Conservation (phyloP, 2,329 filamentous ascomycete genomes). For the Epichloe gansuensis region DNA sequence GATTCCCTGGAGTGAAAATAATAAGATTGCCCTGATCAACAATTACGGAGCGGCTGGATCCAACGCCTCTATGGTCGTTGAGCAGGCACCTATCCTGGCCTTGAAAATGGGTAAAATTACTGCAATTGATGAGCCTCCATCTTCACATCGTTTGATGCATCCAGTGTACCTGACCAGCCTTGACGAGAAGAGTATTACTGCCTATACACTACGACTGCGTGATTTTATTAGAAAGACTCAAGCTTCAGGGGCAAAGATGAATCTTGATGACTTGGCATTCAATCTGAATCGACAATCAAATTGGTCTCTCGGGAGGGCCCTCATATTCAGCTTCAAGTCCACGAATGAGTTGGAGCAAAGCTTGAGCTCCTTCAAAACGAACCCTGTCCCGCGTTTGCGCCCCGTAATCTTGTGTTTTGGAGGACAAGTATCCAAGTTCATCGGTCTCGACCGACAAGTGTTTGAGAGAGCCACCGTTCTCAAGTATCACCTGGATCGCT, state of each 20-base stretch:
- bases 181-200: not conserved
- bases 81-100: constrained; percentile 5
- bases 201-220: not conserved
- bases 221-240: not conserved
- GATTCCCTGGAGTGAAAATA: constrained; percentile 10
- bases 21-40: constrained; percentile 18
- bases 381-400: not conserved
- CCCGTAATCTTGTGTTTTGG: constrained; percentile 23
- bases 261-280: constrained; percentile 18
- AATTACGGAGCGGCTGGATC: constrained; percentile 25
- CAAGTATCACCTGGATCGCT: constrained; percentile 8
- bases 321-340: constrained; percentile 13
- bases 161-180: constrained; percentile 3
- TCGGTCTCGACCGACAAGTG: constrained; percentile 18
- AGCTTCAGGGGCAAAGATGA: not conserved
- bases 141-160: not conserved
- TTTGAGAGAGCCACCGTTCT: constrained; percentile 16
- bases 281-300: constrained; percentile 19
- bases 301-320: constrained; percentile 9
- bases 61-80: constrained; percentile 17
- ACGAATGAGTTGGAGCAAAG: constrained; percentile 10
- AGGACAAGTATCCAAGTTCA: constrained; percentile 16
- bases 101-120: no score
- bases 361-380: constrained; percentile 11
- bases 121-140: not conserved